Evolutionary conservation across 805 yeast genomes (phyloP).

Genomic region (Candida qinlingensis): DNA sequence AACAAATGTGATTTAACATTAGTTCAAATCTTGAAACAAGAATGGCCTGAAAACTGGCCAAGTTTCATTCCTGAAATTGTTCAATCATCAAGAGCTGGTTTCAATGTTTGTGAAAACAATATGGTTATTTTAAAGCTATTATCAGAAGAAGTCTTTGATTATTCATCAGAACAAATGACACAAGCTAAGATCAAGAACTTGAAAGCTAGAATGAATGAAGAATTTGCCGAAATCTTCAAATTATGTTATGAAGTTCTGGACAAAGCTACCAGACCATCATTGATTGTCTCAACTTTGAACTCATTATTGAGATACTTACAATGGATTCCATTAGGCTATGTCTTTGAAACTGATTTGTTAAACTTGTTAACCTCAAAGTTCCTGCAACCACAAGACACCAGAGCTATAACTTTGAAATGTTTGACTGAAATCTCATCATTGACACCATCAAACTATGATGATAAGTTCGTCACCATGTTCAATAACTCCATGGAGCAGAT

Average conservation of each 20-base stretch:
- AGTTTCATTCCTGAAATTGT: constrained; percentile 92
- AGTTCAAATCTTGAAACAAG: constrained; percentile 93
- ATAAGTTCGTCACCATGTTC: constrained; percentile 65
- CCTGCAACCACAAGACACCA: constrained; percentile 68
- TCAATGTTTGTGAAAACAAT: constrained; percentile 95
- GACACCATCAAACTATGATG: constrained; percentile 46
- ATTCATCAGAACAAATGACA: constrained; percentile 92
- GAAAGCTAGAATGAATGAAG: constrained; percentile 79
- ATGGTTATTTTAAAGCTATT: constrained; percentile 86
- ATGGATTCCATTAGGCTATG: constrained; percentile 90
- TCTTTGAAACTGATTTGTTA: constrained; percentile 82
- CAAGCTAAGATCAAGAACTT: constrained; percentile 86
- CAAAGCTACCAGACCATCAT: constrained; percentile 77
- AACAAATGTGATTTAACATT: constrained; percentile 91
- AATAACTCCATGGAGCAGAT: constrained; percentile 69
- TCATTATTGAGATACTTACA: constrained; percentile 80
- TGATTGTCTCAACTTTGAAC: constrained; percentile 78
- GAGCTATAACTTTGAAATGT: constrained; percentile 85
- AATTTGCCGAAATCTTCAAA: constrained; percentile 89
- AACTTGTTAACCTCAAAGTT: constrained; percentile 70
- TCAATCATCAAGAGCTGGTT: constrained; percentile 72
- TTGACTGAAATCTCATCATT: constrained; percentile 84
- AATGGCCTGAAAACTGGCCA: constrained; percentile 99
- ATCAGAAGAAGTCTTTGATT: constrained; percentile 95
- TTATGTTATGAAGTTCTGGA: constrained; percentile 91